Evolutionary conservation across 2,329 filamentous ascomycete species (phyloP).

Genomic region (Xylariaceae sp.): DNA sequence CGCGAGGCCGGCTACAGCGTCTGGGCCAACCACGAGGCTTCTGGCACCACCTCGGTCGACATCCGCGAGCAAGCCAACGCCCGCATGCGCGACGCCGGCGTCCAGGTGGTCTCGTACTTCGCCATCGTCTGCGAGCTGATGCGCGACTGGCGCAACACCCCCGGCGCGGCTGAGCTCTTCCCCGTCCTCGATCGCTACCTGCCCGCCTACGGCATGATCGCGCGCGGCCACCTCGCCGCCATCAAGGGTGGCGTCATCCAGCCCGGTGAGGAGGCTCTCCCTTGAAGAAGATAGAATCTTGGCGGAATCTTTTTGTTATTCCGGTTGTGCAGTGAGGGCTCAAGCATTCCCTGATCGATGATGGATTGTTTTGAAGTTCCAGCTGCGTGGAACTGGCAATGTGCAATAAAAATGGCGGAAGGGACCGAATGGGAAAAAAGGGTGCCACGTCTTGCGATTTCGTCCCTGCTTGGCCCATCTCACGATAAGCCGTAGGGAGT

Average conservation of each 20-base stretch:
- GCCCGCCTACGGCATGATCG: conserved; percentile 60
- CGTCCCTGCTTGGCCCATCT: no score
- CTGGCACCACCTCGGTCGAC: conserved; percentile 57
- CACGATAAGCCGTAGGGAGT: no score
- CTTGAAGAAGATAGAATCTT: conserved; percentile 7
- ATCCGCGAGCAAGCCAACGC: conserved; percentile 60
- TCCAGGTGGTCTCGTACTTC: conserved; percentile 58
- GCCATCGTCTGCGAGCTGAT: conserved; percentile 62
- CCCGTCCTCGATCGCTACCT: conserved; percentile 60
- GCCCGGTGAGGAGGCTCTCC: conserved; percentile 44
- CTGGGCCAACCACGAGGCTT: conserved; percentile 67
- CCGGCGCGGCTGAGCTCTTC: conserved; percentile 50
- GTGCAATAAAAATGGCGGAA: no score
- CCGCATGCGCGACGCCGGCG: conserved; percentile 61
- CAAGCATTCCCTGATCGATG: no score
- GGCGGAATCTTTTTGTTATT: background rate
- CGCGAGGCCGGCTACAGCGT: conserved; percentile 66
- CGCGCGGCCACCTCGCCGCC: conserved; percentile 55
- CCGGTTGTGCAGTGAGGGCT: no score
- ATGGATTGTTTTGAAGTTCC: no score
- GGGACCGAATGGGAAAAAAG: no score
- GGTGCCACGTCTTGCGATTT: no score
- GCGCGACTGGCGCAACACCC: conserved; percentile 60
- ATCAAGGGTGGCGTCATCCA: conserved; percentile 54
- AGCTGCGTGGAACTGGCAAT: no score